phyloP scores from a whole-genome alignment of 371 early-diverging fungal genomes.

The Mortierella sp. region DNA sequence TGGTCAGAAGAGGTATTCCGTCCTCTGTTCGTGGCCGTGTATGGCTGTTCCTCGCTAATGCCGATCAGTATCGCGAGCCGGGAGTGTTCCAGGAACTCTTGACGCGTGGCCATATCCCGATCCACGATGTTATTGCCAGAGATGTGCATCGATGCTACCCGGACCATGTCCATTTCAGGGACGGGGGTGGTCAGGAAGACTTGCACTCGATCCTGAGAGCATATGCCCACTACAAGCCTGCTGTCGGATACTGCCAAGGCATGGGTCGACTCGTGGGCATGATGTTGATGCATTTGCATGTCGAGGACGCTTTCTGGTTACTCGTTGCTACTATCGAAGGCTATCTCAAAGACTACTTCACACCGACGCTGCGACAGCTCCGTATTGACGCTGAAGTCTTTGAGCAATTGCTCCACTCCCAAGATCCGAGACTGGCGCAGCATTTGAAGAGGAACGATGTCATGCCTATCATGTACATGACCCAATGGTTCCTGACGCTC shows the following conservation, averaged over 20 bases:
- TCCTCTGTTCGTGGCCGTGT: conserved; percentile 76
- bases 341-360: conserved; percentile 82
- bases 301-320: conserved; percentile 91
- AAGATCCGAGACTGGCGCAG: conserved; percentile 73
- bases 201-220: conserved; percentile 81
- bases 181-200: conserved; percentile 74
- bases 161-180: conserved; percentile 76
- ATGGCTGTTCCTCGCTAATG: conserved; percentile 77
- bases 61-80: conserved; percentile 57
- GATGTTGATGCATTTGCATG: conserved; percentile 88
- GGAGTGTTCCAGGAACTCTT: conserved; percentile 56
- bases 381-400: conserved; percentile 88
- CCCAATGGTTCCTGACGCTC: conserved; percentile 94
- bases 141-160: conserved; percentile 91
- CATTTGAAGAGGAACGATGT: conserved; percentile 84
- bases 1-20: conserved; percentile 81
- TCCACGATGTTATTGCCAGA: conserved; percentile 88
- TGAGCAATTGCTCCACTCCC: conserved; percentile 76
- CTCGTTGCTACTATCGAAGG: conserved; percentile 81
- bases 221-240: conserved; percentile 89
- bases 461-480: conserved; percentile 89
- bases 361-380: conserved; percentile 77
- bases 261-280: conserved; percentile 94
- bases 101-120: conserved; percentile 53
- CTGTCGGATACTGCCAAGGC: conserved; percentile 95